Percentiles rank a stretch among this genome's conserved stretches.
Conservation (phyloP, 805 yeast genomes). For the Nakazawaea anatomiae region DNA sequence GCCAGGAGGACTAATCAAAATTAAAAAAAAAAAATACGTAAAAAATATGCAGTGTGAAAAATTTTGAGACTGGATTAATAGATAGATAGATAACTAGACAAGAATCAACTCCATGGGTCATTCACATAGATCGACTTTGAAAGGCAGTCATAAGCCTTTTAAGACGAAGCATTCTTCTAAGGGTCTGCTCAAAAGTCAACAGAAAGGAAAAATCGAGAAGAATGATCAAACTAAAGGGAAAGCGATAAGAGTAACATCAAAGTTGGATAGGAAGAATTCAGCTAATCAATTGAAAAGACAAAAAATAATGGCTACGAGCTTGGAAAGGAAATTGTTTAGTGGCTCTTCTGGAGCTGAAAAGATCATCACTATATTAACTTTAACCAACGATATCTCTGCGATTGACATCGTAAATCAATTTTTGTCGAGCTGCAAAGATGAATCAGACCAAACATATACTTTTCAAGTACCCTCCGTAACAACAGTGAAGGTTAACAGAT, state of each 20-base stretch:
- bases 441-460: conserved; percentile 18
- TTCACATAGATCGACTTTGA: conserved; percentile 79
- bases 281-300: conserved; percentile 71
- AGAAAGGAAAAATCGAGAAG: conserved; percentile 86
- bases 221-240: conserved; percentile 29
- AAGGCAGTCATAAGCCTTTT: conserved; percentile 83
- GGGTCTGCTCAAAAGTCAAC: conserved; percentile 72
- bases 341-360: conserved; percentile 77
- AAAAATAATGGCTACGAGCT: conserved; percentile 57
- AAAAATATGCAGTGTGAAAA: conserved; percentile 5
- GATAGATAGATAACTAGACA: not conserved
- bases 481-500: conserved; percentile 51
- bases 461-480: conserved; percentile 42
- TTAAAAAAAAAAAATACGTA: not conserved
- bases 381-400: conserved; percentile 65
- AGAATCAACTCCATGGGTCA: conserved; percentile 61
- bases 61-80: not conserved
- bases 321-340: conserved; percentile 67
- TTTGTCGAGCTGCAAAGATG: conserved; percentile 31
- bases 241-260: conserved; percentile 32
- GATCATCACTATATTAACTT: conserved; percentile 73
- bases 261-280: conserved; percentile 67
- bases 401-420: conserved; percentile 48
- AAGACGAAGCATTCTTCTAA: conserved; percentile 90
- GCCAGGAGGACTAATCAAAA: not conserved